A percentile compares a stretch with the other conserved stretches of the same genome.
Conservation (phyloP, 208 protist species). For the Crithidia thermophila region DNA sequence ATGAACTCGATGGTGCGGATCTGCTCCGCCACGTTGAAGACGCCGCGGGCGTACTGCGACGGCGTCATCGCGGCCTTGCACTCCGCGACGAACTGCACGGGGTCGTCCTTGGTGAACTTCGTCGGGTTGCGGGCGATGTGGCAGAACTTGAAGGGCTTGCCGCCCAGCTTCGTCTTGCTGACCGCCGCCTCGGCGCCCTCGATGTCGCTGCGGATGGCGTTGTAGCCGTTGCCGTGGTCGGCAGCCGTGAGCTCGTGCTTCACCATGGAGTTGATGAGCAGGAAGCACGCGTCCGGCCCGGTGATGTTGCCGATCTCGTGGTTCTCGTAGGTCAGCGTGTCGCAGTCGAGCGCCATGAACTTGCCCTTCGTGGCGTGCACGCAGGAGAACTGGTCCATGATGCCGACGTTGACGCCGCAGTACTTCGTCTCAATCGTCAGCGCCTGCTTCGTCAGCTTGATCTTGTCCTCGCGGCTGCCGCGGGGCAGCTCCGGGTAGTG, state of each 20-base stretch:
- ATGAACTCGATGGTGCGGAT: constrained; percentile 66
- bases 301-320: constrained; percentile 52
- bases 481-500: constrained; percentile 41
- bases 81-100: constrained; percentile 51
- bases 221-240: constrained; percentile 53
- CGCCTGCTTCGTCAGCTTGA: constrained; percentile 56
- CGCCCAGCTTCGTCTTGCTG: constrained; percentile 52
- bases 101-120: constrained; percentile 52
- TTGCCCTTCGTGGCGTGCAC: constrained; percentile 64
- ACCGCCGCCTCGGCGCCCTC: constrained; percentile 52
- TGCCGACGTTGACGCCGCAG: constrained; percentile 81
- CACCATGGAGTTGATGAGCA: constrained; percentile 72
- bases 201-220: constrained; percentile 55
- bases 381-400: constrained; percentile 90
- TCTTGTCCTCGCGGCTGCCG: constrained; percentile 39
- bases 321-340: constrained; percentile 53
- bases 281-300: constrained; percentile 51
- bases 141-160: constrained; percentile 57
- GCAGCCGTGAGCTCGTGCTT: constrained; percentile 52
- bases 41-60: constrained; percentile 49
- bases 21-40: constrained; percentile 66
- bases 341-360: constrained; percentile 82
- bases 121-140: constrained; percentile 52
- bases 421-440: constrained; percentile 74
- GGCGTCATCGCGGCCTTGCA: constrained; percentile 55